Evolutionary conservation across 1,139 yeast genomes (phyloP), one percentile per base, ranked within the genome.

Genomic region (Hemisphaericaspora subhashii): DNA sequence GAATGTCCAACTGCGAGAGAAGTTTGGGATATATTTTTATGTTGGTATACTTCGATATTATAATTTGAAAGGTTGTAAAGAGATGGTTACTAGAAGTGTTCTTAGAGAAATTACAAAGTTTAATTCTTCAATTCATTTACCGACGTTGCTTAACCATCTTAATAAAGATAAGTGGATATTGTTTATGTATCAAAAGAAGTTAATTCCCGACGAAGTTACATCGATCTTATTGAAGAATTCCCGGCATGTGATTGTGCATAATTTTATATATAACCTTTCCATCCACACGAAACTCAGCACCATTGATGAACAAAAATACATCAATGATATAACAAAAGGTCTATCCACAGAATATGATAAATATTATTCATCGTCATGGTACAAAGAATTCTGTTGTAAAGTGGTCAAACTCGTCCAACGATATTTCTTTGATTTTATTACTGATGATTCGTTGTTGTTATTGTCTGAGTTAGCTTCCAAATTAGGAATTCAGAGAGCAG

Each of bases 1-100:
- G 3, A 68, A 68, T 43, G 43, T 57, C 0, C 52, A 54, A 17
- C 71, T 66, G 69, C 52, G 77, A 46, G 64, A 61, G 5, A 54
- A 58, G 38, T 72, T 64, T 46, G 48, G 54, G 1, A 45, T 68
- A 35, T 59, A 48, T 31, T 56, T 70, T 20, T 65, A 64, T 44
- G 39, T 48, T 11, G 59, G 58, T 29, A 51, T 67, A n/a, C 48
- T 65, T 16, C 42, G 51, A 13, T 59, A 44, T 39, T 47, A 62
- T 12, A 44, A 45, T 17, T 44, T 61, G 20, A 40, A 48, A 10
- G 53, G 53, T 7, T 59, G 62, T 37, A 50, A 45, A 18, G 67
- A 62, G 22, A 47, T 47, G 30, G 48, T 64, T 2, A 44, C 57
- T 3, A 46, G 47, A 9, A 50, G 59, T 1, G 39, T 65, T 3